These are phyloP conservation scores for Chenopodium berlandieri DNA, from an alignment of 148 eudicot genomes.

Conservation along the genomic window DNA sequence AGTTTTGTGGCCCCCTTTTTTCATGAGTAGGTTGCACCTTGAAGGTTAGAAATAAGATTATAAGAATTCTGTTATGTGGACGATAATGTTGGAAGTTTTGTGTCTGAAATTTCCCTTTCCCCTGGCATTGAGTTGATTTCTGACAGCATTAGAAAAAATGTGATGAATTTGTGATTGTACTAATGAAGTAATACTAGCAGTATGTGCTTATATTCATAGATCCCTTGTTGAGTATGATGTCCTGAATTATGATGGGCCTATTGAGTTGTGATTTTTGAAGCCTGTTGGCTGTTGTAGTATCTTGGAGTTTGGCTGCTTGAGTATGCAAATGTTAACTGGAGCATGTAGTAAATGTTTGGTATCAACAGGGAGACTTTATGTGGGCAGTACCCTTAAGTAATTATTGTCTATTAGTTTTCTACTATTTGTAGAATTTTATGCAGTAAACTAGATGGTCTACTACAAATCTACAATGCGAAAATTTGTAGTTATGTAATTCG, in stretches of 20 bases:
- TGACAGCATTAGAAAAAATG: not conserved
- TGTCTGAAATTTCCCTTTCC: not conserved
- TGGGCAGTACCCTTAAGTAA: not conserved
- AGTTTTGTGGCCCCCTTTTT: not conserved
- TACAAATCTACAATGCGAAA: not conserved
- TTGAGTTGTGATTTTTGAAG: not conserved
- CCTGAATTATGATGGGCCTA: not conserved
- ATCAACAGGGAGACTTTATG: not conserved
- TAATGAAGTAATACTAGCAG: not conserved
- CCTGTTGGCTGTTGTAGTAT: not conserved
- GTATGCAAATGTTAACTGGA: not conserved
- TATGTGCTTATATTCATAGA: not conserved
- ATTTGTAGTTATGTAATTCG: too few relatives aligned
- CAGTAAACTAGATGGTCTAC: not conserved
- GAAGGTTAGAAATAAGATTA: not conserved
- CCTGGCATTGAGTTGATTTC: not conserved
- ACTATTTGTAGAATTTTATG: not conserved
- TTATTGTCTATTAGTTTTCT: not conserved
- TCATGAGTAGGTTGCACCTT: not conserved
- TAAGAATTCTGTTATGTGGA: not conserved
- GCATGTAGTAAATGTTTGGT: too few relatives aligned
- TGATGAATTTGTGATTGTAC: not conserved
- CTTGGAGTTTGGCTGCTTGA: not conserved
- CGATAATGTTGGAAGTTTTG: not conserved
- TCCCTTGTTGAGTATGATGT: not conserved